Evolutionary conservation across 176 grass and related monocot species (phyloP), one percentile per base, ranked within the genome.

Genomic region (Alloteropsis semialata): DNA sequence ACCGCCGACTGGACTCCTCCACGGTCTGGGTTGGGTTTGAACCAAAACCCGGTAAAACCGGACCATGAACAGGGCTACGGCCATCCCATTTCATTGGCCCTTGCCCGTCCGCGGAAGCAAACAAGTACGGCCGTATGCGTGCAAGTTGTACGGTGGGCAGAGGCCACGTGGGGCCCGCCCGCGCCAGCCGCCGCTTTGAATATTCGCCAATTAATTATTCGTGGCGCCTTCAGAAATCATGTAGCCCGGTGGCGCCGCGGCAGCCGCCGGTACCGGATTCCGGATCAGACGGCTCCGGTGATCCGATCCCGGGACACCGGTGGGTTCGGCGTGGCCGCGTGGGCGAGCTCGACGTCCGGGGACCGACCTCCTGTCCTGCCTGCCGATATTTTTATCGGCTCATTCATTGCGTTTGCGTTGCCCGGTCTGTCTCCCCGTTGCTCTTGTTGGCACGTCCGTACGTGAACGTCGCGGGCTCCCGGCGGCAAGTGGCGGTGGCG

Each of bases 131-230:
- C 18, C 37, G 69, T 64, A 13, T 36, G 49, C 56, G 54, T 2
- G 76, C 27, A 41, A 18, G 27, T 56, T 74, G 76, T 86, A 74
- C 84, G 67, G 67, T 24, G 15, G n/a, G 11, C 17, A 22, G 55
- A 17, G n/a, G 8, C 6, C 3, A 4, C 2, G 65, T 12, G 21
- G 76, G 75, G 14, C 64, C 83, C 6, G 15, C 65, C 83, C 5
- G 18, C 72, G n/a, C n/a, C n/a, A n/a, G n/a, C 17, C 24, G 55
- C 41, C 65, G 41, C 65, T 57, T 48, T 59, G 74, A 72, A 53
- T 63, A 72, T 39, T 78, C 51, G 19, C 6, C 37, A 58, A 59
- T 77, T 9, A 58, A 59, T 77, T 9, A 60, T 61, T 22, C 57
- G 30, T 19, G 75, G 16, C 54, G 65, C 38, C 63, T 32, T 32